Percentiles rank a stretch among this genome's conserved stretches.
Evolutionary conservation across 2,329 filamentous ascomycete genomes (phyloP).

Genomic region (Ophiostoma pallidulum): DNA sequence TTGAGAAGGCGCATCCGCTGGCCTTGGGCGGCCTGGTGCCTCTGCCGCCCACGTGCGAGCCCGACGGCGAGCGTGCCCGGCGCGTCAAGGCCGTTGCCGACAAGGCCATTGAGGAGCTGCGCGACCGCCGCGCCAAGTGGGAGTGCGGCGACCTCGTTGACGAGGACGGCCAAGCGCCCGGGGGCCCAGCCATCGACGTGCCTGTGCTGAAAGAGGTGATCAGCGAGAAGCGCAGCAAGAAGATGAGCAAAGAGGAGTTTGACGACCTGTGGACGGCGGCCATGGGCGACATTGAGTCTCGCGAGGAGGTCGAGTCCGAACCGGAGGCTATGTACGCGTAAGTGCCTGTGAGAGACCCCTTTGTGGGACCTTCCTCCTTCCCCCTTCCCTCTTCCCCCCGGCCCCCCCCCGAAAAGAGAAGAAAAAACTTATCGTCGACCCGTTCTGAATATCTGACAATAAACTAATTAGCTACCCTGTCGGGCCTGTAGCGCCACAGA

Average conservation of each 20-base stretch:
- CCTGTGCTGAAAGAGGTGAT: slow-evolving; percentile 70
- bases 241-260: slow-evolving; percentile 80
- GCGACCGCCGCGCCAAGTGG: slow-evolving; percentile 75
- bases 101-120: slow-evolving; percentile 75
- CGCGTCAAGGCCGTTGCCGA: slow-evolving; percentile 82
- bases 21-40: slow-evolving; percentile 73
- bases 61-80: slow-evolving; percentile 84
- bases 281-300: slow-evolving; percentile 57
- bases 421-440: too few species aligned
- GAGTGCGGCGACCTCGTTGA: slow-evolving; percentile 72
- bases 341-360: slow-evolving; percentile 37
- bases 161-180: slow-evolving; percentile 48
- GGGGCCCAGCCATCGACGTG: slow-evolving; percentile 53
- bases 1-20: slow-evolving; percentile 75
- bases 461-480: slow-evolving; percentile 80
- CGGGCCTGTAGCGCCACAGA: slow-evolving; percentile 61
- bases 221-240: slow-evolving; percentile 65
- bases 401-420: too few species aligned
- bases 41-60: slow-evolving; percentile 83
- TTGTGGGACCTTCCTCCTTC: slow-evolving; percentile 1
- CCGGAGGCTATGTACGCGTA: slow-evolving; percentile 36
- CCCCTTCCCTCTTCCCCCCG: neutral
- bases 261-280: slow-evolving; percentile 76
- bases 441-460: slow-evolving; percentile 26
- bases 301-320: slow-evolving; percentile 50